Evolutionary conservation across 192 early-diverging fungal species (phyloP), one percentile per base, ranked within the genome.

Genomic region (Coemansia sp.): DNA sequence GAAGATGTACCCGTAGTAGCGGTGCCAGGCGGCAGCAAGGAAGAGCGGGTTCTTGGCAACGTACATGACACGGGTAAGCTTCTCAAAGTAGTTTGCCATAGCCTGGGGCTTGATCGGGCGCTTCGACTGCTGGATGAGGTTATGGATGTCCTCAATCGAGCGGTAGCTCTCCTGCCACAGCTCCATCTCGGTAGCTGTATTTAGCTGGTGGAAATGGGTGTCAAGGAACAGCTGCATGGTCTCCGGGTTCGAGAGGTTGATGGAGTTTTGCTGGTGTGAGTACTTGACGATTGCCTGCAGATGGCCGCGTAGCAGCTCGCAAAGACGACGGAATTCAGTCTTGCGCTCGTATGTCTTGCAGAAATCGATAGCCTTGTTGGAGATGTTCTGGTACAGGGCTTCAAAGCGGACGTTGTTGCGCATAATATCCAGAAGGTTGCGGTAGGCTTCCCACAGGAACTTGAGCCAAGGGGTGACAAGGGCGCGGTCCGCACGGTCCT

Each of bases 401-500:
- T 99, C 98, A 46, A 99, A 86, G 37, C 94, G 88, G 64, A 91
- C 88, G 70, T 98, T 98, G 89, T 98, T 97, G 68, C 96, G 86
- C 77, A 99, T 78, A 55, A 95, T 95, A 71, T 99, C 96, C 49
- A 99, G 87, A 43, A 94, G 90, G 64, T 94, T 98, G 58, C 98
- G 86, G 84, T 99, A 98, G n/a, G 92, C 91, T 84, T 99, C 98
- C 98, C 98, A 99, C 69, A 98, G 86, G 82, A 99, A 98, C 84
- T 94, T 95, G 59, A 99, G 86, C 94, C 96, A 98, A 34, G 98
- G 96, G 40, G 96, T 99, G 39, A 99, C 95, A 28, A 98, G 91
- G 63, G 94, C 95, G 61, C 97, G 92, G 77, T 99, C 95, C 7
- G 96, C 95, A 29, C 97, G 87, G 83, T 99, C 96, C 82, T 94